Conservation (phyloP, 768 basidiomycete species). For the Suillus discolor region DNA sequence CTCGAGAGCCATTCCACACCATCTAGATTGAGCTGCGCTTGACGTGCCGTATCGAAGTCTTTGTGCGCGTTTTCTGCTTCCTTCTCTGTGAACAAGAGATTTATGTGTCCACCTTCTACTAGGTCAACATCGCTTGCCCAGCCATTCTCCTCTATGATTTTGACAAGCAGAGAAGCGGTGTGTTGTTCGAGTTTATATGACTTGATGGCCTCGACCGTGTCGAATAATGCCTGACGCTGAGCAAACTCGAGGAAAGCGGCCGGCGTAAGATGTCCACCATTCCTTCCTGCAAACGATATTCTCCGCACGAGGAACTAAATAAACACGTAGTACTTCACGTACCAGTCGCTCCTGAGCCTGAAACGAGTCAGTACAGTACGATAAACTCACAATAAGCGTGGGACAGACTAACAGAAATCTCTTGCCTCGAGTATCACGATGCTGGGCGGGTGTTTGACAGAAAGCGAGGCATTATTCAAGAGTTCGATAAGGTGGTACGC, state of each 20-base stretch:
- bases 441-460: constrained; percentile 35
- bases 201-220: constrained; percentile 55
- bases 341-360: constrained; percentile 82
- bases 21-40: constrained; percentile 51
- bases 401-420: constrained; percentile 69
- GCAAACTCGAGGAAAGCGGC: constrained; percentile 49
- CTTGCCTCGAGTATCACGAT: constrained; percentile 81
- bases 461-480: constrained; percentile 14
- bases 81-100: constrained; percentile 48
- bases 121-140: constrained; percentile 60
- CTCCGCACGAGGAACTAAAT: background rate
- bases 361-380: constrained; percentile 2
- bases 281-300: constrained; percentile 55
- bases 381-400: background rate
- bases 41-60: constrained; percentile 56
- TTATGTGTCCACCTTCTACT: constrained; percentile 55
- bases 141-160: constrained; percentile 46
- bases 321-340: constrained; percentile 1
- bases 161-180: constrained; percentile 49
- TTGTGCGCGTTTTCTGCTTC: constrained; percentile 40
- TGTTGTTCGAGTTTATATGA: constrained; percentile 59
- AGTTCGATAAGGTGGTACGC: constrained; percentile 68
- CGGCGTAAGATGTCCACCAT: constrained; percentile 76
- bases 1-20: constrained; percentile 48
- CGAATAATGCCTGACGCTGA: constrained; percentile 40